Percentiles rank a stretch among this genome's conserved stretches.
phyloP scores from a whole-genome alignment of 768 basidiomycete species.

The Leccinum pellstonianum region DNA sequence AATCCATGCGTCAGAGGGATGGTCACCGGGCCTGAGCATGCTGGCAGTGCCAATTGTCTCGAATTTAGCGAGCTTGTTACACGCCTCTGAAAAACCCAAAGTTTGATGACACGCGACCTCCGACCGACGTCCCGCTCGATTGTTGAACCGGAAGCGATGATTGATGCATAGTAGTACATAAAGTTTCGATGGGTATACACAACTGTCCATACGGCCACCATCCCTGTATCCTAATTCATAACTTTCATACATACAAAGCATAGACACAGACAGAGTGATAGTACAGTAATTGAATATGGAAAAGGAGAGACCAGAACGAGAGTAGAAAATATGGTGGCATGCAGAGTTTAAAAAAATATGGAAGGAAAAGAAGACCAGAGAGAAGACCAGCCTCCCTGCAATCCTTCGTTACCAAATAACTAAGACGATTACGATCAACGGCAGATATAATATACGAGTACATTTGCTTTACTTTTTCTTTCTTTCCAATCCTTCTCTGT shows the following conservation, averaged over 20 bases:
- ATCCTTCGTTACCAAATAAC: constrained; percentile 24
- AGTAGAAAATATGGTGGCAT: not conserved
- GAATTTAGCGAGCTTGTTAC: not conserved
- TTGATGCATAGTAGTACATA: not conserved
- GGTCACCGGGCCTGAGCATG: not conserved
- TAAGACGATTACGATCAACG: constrained; percentile 15
- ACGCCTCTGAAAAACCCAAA: not conserved
- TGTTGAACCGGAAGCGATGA: not conserved
- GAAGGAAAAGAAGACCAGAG: constrained; percentile 5
- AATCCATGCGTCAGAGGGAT: not conserved
- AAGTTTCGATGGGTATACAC: not conserved
- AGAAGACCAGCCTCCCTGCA: constrained; percentile 18
- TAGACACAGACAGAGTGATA: not conserved
- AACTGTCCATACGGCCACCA: not conserved
- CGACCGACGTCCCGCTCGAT: not conserved
- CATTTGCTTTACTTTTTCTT: constrained; percentile 1
- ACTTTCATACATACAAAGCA: not conserved
- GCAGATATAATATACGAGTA: not conserved
- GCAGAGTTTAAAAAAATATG: constrained; percentile 2
- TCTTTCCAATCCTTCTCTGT: constrained; percentile 3
- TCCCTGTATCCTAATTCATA: not conserved
- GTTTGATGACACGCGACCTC: not conserved
- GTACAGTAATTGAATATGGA: not conserved
- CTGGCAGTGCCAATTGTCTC: not conserved
- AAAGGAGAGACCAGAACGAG: not conserved